Conservation (phyloP, 2,329 filamentous ascomycete genomes). For the Aspergillus nomiae region DNA sequence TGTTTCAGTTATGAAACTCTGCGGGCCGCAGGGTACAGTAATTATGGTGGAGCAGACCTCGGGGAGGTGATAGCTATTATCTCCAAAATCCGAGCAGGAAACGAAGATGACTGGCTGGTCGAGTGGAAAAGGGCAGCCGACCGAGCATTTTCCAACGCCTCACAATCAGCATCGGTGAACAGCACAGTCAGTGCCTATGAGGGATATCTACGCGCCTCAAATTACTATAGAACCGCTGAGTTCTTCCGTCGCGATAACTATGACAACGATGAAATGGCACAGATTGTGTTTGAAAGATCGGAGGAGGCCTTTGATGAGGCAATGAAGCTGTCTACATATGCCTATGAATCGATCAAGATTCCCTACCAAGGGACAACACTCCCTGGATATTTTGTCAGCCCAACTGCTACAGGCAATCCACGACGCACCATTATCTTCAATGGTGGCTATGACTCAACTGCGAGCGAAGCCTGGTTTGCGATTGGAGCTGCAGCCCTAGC, state of each 20-base stretch:
- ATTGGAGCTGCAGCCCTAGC: slow-evolving; percentile 28
- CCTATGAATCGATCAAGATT: neutral
- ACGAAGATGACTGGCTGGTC: slow-evolving; percentile 1
- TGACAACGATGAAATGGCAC: neutral
- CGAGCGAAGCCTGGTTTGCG: slow-evolving; percentile 31
- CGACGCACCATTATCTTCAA: slow-evolving; percentile 21
- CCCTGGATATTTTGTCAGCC: neutral
- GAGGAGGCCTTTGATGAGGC: neutral
- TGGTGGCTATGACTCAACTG: slow-evolving; percentile 33
- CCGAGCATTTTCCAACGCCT: neutral
- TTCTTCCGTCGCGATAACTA: slow-evolving; percentile 2
- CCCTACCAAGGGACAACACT: neutral
- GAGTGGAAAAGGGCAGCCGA: slow-evolving; percentile 1
- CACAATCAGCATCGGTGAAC: neutral
- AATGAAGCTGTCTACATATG: neutral
- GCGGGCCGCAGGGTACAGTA: slow-evolving; percentile 1
- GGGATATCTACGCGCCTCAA: slow-evolving; percentile 1
- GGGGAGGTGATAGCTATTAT: neutral
- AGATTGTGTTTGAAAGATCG: neutral
- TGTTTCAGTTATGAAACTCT: slow-evolving; percentile 5
- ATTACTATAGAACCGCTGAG: neutral
- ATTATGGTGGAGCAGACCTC: slow-evolving; percentile 3
- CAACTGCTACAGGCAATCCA: neutral
- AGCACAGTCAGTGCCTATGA: neutral
- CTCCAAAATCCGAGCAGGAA: neutral